phyloP scores from a whole-genome alignment of 177 flowering plant genomes.

The Vitis hybrid region DNA sequence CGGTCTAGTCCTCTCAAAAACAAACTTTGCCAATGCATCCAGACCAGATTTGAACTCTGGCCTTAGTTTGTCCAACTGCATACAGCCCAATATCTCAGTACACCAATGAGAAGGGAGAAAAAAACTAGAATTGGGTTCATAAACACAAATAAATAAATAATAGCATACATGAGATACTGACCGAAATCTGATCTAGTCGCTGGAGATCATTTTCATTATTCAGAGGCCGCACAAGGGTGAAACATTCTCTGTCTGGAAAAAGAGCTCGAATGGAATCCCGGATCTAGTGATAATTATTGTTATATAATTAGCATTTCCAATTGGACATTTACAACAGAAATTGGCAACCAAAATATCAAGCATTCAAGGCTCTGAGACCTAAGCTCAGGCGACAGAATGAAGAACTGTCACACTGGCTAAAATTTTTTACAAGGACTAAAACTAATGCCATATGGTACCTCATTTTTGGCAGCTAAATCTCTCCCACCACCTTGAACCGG shows the following conservation, averaged over 20 bases:
- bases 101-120: neutral
- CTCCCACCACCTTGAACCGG: constrained; percentile 81
- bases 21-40: constrained; percentile 89
- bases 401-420: neutral
- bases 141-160: neutral
- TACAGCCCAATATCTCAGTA: neutral
- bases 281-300: constrained; percentile 42
- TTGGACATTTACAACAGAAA: neutral
- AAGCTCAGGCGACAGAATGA: neutral
- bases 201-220: constrained; percentile 86
- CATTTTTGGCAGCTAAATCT: constrained; percentile 84
- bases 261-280: constrained; percentile 98
- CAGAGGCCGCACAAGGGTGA: constrained; percentile 90
- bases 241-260: constrained; percentile 99
- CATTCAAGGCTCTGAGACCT: neutral
- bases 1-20: constrained; percentile 97
- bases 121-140: neutral
- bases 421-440: neutral
- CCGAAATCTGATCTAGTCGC: constrained; percentile 84
- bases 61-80: constrained; percentile 82
- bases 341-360: neutral
- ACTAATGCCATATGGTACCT: constrained; percentile 45
- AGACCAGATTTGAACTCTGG: constrained; percentile 93
- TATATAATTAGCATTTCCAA: constrained; percentile 10
- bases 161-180: constrained; percentile 33